Conservation (phyloP, 345 rosid species). For the Capsella bursapastoris region DNA sequence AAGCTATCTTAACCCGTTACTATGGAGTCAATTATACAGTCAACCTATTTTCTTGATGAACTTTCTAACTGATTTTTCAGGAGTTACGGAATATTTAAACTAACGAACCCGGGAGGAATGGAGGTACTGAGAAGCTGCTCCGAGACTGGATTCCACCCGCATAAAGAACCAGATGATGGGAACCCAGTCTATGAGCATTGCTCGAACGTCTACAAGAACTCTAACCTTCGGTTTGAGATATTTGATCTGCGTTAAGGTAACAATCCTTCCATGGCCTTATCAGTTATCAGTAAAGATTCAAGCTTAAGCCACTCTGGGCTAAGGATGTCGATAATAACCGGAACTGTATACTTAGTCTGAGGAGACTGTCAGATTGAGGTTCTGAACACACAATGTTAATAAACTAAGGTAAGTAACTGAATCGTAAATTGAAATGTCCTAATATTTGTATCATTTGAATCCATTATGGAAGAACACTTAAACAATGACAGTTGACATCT, state of each 20-base stretch:
- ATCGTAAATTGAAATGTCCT: neutral
- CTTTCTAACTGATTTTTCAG: conserved; percentile 44
- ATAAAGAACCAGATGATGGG: conserved; percentile 76
- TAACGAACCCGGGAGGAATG: conserved; percentile 85
- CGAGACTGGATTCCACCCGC: conserved; percentile 76
- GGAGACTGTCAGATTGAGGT: conserved; percentile 14
- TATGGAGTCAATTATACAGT: neutral
- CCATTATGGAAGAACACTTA: neutral
- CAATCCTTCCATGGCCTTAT: conserved; percentile 9
- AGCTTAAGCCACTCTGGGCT: conserved; percentile 16
- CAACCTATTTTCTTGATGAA: neutral
- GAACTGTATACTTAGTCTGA: conserved; percentile 3
- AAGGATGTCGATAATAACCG: conserved; percentile 21
- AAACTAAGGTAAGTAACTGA: neutral
- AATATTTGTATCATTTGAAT: neutral
- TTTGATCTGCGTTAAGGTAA: conserved; percentile 74
- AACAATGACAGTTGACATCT: conserved; percentile 1
- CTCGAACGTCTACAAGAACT: conserved; percentile 77
- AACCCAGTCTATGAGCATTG: conserved; percentile 71
- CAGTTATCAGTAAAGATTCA: conserved; percentile 27
- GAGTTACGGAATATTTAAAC: conserved; percentile 71
- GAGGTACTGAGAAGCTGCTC: conserved; percentile 63
- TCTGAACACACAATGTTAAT: conserved; percentile 18
- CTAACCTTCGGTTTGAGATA: conserved; percentile 87
- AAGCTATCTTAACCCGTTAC: neutral